Evolutionary conservation across 208 protist species (phyloP).

Genomic region (Crithidia expoeki): DNA sequence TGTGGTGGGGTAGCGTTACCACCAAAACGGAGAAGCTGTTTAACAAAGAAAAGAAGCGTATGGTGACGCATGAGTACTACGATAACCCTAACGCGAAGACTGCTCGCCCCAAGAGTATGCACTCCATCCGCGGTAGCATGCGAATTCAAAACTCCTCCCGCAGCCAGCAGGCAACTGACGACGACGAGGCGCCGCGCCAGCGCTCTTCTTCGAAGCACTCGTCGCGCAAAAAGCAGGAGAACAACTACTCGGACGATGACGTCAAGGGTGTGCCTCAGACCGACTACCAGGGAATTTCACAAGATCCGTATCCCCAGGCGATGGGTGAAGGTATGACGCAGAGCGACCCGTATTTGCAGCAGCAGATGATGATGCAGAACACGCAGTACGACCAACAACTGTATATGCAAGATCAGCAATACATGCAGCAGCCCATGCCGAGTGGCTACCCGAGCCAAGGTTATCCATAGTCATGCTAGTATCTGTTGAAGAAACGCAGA

Average conservation of each 20-base stretch:
- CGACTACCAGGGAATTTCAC: conserved; percentile 6
- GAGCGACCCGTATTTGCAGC: conserved; percentile 7
- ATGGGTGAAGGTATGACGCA: conserved; percentile 6
- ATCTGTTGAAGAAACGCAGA: too few species aligned
- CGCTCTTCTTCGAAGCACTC: conserved; percentile 13
- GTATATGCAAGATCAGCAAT: conserved; percentile 2
- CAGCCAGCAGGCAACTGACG: not conserved
- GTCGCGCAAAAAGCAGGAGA: conserved; percentile 5
- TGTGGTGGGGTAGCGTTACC: conserved; percentile 66
- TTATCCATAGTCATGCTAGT: conserved; percentile 16
- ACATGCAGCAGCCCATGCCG: conserved; percentile 7
- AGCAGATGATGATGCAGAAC: conserved; percentile 22
- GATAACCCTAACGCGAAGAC: conserved; percentile 51
- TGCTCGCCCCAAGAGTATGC: conserved; percentile 47
- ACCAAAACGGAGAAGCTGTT: conserved; percentile 61
- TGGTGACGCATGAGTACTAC: conserved; percentile 68
- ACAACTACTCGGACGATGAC: not conserved
- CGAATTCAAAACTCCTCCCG: conserved; percentile 17
- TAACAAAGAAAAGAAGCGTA: conserved; percentile 60
- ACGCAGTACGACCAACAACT: conserved; percentile 7
- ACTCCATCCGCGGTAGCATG: conserved; percentile 52
- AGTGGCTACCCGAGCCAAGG: conserved; percentile 21
- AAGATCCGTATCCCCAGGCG: conserved; percentile 9
- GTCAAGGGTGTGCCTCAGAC: conserved; percentile 3
- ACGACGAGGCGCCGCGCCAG: not conserved